Percentiles rank a stretch among this genome's conserved stretches.
These are phyloP conservation scores for Solanum clarkiae DNA, from an alignment of 257 asterid genomes.

Conservation along the genomic window DNA sequence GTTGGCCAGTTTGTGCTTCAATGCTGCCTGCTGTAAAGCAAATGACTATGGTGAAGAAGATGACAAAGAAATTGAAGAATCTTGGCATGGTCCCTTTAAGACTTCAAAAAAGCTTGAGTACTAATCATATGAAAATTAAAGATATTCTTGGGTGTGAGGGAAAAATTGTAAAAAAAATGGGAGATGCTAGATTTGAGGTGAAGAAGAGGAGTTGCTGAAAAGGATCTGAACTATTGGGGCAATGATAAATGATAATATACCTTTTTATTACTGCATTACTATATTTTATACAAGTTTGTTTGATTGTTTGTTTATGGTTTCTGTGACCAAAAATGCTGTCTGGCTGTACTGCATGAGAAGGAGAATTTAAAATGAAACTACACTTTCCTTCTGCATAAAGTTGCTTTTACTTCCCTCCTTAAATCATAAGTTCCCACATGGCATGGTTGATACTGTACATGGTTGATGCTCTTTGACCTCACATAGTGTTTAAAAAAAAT, in stretches of 20 bases:
- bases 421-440: not conserved
- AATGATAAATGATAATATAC: not conserved
- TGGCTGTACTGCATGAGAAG: not conserved
- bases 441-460: not conserved
- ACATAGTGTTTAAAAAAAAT: too few species aligned
- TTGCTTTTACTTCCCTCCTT: not conserved
- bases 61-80: not conserved
- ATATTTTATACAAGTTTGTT: not conserved
- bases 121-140: not conserved
- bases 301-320: not conserved
- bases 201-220: not conserved
- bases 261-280: not conserved
- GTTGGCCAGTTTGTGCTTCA: constrained; percentile 4
- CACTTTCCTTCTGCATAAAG: not conserved
- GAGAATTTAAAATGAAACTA: not conserved
- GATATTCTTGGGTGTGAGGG: not conserved
- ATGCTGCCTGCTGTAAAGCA: not conserved
- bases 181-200: not conserved
- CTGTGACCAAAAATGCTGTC: not conserved
- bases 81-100: not conserved
- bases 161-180: not conserved
- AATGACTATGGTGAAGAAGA: not conserved
- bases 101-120: not conserved
- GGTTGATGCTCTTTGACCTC: too few species aligned
- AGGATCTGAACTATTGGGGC: not conserved